Base-by-base conservation (phyloP, 2,329 filamentous ascomycete species). In the Alternaria arbusti region DNA sequence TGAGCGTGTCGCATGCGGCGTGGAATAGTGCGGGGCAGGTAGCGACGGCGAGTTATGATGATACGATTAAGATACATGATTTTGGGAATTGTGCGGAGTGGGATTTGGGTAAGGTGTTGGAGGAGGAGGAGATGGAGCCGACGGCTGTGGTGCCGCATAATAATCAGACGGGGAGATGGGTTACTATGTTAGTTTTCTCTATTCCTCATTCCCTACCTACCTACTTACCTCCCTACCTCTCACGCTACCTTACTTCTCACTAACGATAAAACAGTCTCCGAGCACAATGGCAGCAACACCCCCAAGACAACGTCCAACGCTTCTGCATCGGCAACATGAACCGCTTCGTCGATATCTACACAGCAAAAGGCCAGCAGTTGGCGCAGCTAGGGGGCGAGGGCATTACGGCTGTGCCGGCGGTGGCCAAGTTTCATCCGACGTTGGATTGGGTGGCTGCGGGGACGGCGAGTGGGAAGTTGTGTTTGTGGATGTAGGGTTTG, bases 301-400 rank as follows among this genome's bases (percentile, higher is more conserved):
- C 96, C 0, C 82, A 86, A 32, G 93, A 96, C 62, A 90, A 90
- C 8, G 89, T 96, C 6, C 90, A 97, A 67, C 93, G 95, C 65
- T 94, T 99, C 72, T 92, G 89, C 23, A 95, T 99, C 61, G 96
- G 93, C 1, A 99, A 98, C 71, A 98, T 98, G 96, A 97, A 97
- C 76, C 89, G 96, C 2, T 98, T 97, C 72, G 93, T 98, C 2
- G 96, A 99, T 75, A 87, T 99, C 2, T 99, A 91, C 78, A 91
- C 91, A 1, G 86, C 89, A 0, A 87, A 91, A 52, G 96, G 96
- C 0, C 90, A 93, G 73, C 95, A 98, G 78, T 82, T 99, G 5
- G 95, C 92, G 0, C 95, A 98, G 79, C 80, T 97, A 1, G 93
- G 90, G 1, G 93, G 94, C 0, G 93, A 97, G 1, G 92, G 91